Percentiles rank a stretch among this genome's conserved stretches.
Conservation (phyloP, 306 rosid species). For the Castanospermum australe region DNA sequence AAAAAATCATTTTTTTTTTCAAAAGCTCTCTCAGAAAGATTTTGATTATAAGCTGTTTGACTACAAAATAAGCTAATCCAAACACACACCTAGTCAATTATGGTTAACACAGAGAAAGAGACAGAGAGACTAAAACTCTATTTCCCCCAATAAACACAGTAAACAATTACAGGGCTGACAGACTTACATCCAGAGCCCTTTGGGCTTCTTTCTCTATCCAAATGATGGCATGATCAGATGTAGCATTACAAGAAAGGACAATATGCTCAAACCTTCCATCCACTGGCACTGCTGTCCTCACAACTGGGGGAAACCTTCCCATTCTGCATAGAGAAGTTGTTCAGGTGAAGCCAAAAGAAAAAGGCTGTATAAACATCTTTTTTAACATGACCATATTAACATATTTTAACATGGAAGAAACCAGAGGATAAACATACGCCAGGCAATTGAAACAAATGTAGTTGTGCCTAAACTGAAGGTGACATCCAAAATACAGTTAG, state of each 20-base stretch:
- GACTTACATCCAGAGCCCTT: conserved; percentile 75
- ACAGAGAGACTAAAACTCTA: not conserved
- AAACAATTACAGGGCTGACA: conserved; percentile 5
- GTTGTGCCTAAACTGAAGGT: not conserved
- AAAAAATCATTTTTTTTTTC: too few species aligned
- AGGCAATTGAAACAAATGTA: not conserved
- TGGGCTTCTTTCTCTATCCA: conserved; percentile 95
- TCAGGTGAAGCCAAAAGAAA: not conserved
- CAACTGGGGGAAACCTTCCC: conserved; percentile 88
- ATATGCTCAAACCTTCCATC: conserved; percentile 96
- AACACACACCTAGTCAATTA: not conserved
- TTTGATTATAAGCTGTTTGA: too few species aligned
- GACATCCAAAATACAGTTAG: not conserved
- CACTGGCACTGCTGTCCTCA: conserved; percentile 89
- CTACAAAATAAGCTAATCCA: too few species aligned
- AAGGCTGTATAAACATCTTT: not conserved
- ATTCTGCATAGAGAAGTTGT: conserved; percentile 47
- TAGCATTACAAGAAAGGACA: conserved; percentile 91
- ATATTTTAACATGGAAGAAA: conserved; percentile 7
- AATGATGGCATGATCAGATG: conserved; percentile 89
- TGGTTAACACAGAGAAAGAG: not conserved
- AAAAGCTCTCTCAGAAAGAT: too few species aligned
- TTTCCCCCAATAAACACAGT: not conserved
- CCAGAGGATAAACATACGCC: not conserved
- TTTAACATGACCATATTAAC: not conserved